Base-by-base conservation (phyloP, 805 yeast species). In the Vanderwaltozyma yarrowii region DNA sequence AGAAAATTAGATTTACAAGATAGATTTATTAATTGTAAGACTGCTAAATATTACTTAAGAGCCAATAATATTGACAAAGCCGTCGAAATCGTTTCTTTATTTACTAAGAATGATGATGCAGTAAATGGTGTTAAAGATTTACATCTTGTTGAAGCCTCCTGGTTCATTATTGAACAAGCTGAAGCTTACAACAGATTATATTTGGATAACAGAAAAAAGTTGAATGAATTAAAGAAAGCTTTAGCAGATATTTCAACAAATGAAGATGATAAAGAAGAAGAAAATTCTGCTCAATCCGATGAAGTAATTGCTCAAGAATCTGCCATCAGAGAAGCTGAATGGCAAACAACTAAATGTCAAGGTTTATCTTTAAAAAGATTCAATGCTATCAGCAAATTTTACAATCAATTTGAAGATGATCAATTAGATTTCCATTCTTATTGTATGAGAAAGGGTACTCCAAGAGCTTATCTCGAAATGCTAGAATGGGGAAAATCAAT, bases 391-490 rank as follows among this genome's bases (percentile, higher is more conserved):
- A 65, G 76, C 35, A 75, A 76, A 42, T 73, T 82, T 23, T 87
- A 77, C 60, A 70, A 75, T 32, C 81, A 76, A 37, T 87, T 77
- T 61, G 73, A 68, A 53, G 74, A 74, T 44, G 98, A 92, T 55
- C 96, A 92, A 64, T 71, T 81, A 45, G 99, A 92, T 58, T 92
- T 89, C 78, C 97, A 92, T 58, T 79, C 83, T 33, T 92, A 85
- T 58, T 82, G 94, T 56, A 74, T 84, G 70, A 75, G 96, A 61
- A 77, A 81, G 49, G 97, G 96, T 17, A 85, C 96, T 6, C 79
- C 89, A 19, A 73, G 94, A 45, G 79, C 89, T 8, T 92, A 89
- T 55, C 49, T 83, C 21, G 78, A 77, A 15, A 74, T 84, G 73
- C 47, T 88, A 36, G 60, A 67, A 35, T 92, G 97, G 97, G 95